These are phyloP conservation scores for Schizosaccharomyces versatilis DNA, from an alignment of 1,139 yeast species.

Conservation along the genomic window DNA sequence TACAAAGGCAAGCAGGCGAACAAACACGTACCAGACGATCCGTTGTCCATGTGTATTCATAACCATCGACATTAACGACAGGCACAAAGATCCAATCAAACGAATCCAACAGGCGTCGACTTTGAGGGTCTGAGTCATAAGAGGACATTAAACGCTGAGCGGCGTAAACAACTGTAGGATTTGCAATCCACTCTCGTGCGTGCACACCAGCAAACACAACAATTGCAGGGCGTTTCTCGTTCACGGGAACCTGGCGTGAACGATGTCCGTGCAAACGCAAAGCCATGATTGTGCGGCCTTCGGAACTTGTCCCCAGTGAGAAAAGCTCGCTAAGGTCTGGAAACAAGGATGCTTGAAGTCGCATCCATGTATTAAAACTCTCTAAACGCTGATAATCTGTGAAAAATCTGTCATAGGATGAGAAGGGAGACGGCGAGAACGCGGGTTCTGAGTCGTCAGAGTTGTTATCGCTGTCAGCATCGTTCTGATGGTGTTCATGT, in stretches of 20 bases:
- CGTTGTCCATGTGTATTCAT: constrained; percentile 53
- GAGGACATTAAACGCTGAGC: constrained; percentile 34
- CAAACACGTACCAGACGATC: constrained; percentile 30
- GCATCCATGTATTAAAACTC: constrained; percentile 53
- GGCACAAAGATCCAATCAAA: constrained; percentile 63
- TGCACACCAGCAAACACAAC: constrained; percentile 70
- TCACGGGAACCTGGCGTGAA: constrained; percentile 18
- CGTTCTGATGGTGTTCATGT: too few species aligned
- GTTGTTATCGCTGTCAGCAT: too few species aligned
- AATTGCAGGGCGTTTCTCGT: constrained; percentile 28
- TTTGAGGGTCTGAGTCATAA: constrained; percentile 24
- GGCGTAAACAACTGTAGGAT: constrained; percentile 43
- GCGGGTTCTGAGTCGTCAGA: too few species aligned
- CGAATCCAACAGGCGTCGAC: constrained; percentile 21
- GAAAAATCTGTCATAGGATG: constrained; percentile 29
- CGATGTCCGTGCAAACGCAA: constrained; percentile 20
- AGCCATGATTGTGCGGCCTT: constrained; percentile 47
- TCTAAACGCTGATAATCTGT: constrained; percentile 46
- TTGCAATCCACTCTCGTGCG: constrained; percentile 79
- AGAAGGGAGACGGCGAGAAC: too few species aligned
- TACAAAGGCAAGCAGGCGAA: neutral
- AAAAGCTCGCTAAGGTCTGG: constrained; percentile 40
- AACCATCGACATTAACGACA: constrained; percentile 77
- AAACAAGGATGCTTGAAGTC: constrained; percentile 29
- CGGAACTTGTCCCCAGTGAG: constrained; percentile 50